phyloP scores from a whole-genome alignment of 768 basidiomycete species.

The Hysterangium stoloniferum region DNA sequence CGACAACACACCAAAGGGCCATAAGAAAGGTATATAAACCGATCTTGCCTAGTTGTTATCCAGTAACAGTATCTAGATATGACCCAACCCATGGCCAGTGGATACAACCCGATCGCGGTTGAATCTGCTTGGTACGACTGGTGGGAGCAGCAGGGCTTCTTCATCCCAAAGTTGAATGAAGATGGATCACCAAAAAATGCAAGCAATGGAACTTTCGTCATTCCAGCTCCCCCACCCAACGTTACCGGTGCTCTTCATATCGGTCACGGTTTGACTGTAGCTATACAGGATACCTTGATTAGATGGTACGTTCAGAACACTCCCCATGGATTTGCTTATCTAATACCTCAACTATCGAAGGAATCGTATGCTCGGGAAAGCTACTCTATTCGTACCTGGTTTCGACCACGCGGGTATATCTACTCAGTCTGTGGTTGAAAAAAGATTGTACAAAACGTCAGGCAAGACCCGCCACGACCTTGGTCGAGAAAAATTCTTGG shows the following conservation, averaged over 20 bases:
- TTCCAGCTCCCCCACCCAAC: slow-evolving; percentile 91
- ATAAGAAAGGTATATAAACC: slow-evolving; percentile 82
- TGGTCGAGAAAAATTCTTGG: slow-evolving; percentile 87
- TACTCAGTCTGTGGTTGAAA: slow-evolving; percentile 96
- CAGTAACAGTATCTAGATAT: slow-evolving; percentile 49
- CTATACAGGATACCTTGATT: slow-evolving; percentile 83
- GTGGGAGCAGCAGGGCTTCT: slow-evolving; percentile 90
- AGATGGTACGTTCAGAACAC: slow-evolving; percentile 59
- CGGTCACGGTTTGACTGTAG: slow-evolving; percentile 87
- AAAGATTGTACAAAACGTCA: slow-evolving; percentile 74
- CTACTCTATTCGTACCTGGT: slow-evolving; percentile 84
- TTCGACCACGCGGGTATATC: slow-evolving; percentile 99
- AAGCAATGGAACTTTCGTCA: slow-evolving; percentile 56
- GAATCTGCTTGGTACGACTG: slow-evolving; percentile 98
- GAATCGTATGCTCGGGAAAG: slow-evolving; percentile 95
- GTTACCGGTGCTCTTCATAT: slow-evolving; percentile 95
- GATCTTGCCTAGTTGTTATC: neutral
- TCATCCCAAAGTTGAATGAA: slow-evolving; percentile 60
- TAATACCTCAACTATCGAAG: slow-evolving; percentile 29
- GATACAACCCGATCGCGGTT: slow-evolving; percentile 92
- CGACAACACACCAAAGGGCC: slow-evolving; percentile 80
- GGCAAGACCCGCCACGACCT: slow-evolving; percentile 87
- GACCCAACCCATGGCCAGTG: slow-evolving; percentile 78
- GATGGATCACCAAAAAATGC: slow-evolving; percentile 48
- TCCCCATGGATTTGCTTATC: neutral